Base-by-base conservation (phyloP, 75 land plant species). In the Pseudotsuga menziesii region DNA sequence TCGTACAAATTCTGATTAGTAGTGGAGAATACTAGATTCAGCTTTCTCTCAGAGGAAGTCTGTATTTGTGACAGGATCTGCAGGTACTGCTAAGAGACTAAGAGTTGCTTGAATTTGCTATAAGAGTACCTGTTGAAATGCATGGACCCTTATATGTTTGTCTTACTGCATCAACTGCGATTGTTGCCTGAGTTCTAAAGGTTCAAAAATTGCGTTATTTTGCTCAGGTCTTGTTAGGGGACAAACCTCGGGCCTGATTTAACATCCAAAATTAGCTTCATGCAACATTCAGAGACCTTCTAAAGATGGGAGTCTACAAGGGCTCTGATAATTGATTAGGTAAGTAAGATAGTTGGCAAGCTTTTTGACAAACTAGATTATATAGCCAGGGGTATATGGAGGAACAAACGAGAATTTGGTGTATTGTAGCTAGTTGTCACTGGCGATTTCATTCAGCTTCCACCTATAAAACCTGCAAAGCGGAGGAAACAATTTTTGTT, bases 21-120 rank as follows among this genome's bases (percentile, higher is more conserved):
- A 92, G 60, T 5, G 61, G 54, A 41, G 61, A 12, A 82, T 90
- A 19, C 56, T 91, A 36, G 41, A 76, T n/a, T n/a, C n/a, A 20
- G 86, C 89, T 36, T 81, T 93, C n/a, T 78, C 85, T 5, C n/a
- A 58, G 44, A 78, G 85, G 41, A 62, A 83, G 23, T 93, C 93
- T 62, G 89, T 93, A 25, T 93, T 93, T 76, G 78, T 93, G 16
- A 93, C 95, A 3, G 95, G 95, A n/a, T 90, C 93, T 32, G 93
- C 95, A 1, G 95, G 95, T 36, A 93, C 95, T 19, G 95, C 91
- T 2, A 89, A 91, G 76, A 89, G 89, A 61, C 77, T n/a, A n/a
- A n/a, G n/a, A 85, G 22, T 60, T 93, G 73, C 77, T 93, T 41
- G 67, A 80, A 67, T 67, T 83, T 57, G 80, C 87, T 4, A 81